Conservation (phyloP, 441 rosid species). For the Populus trichocarpa region DNA sequence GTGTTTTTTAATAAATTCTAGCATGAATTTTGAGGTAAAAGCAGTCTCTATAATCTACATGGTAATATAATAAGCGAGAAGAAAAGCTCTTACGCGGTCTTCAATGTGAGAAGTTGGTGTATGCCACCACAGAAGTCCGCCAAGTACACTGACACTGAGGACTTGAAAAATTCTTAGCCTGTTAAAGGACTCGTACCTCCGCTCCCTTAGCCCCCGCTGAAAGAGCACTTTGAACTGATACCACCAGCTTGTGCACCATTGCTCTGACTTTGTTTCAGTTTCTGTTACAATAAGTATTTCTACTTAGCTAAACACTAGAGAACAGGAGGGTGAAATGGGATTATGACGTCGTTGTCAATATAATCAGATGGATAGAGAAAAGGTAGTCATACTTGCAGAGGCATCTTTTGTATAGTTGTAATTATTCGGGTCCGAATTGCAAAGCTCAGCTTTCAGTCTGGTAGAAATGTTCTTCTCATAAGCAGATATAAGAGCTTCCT, state of each 20-base stretch:
- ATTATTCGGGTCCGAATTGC: conserved; percentile 46
- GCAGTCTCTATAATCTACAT: not conserved
- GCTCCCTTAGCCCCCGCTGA: conserved; percentile 76
- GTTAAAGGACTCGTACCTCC: conserved; percentile 84
- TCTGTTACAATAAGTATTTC: conserved; percentile 31
- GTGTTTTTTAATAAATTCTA: no score
- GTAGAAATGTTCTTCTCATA: conserved; percentile 76
- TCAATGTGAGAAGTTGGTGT: conserved; percentile 83
- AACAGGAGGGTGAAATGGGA: not conserved
- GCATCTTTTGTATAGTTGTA: conserved; percentile 42
- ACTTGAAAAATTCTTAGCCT: conserved; percentile 93
- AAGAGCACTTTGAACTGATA: conserved; percentile 88
- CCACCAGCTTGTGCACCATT: conserved; percentile 97
- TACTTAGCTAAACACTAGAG: not conserved
- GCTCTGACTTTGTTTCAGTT: conserved; percentile 46
- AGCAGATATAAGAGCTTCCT: conserved; percentile 66
- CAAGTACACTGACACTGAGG: conserved; percentile 85
- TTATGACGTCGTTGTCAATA: no score
- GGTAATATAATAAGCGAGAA: not conserved
- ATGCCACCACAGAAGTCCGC: conserved; percentile 95
- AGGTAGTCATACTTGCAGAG: conserved; percentile 37
- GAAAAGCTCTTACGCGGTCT: conserved; percentile 58
- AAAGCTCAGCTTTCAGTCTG: conserved; percentile 71
- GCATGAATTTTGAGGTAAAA: not conserved
- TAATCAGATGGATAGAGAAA: not conserved